These are phyloP conservation scores for Populus hybrid DNA, from an alignment of 441 rosid species.

Conservation along the genomic window DNA sequence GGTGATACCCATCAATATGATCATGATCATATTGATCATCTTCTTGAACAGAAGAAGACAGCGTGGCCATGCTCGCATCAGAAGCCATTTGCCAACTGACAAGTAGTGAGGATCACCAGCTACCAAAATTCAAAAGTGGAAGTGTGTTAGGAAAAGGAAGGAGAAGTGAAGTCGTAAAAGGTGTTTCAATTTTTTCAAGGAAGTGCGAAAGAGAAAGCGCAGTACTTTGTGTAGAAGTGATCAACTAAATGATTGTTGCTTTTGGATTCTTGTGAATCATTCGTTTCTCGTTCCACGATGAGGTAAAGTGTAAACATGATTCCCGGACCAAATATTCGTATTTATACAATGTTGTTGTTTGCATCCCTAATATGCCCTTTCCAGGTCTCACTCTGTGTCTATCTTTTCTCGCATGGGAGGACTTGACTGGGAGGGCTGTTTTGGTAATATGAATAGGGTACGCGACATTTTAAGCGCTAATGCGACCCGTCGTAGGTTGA, in stretches of 20 bases:
- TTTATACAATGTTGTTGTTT: constrained; percentile 17
- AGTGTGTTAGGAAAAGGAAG: background rate
- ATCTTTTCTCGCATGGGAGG: background rate
- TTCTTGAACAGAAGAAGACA: constrained; percentile 31
- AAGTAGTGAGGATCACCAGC: background rate
- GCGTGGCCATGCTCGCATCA: constrained; percentile 32
- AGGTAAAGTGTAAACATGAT: constrained; percentile 19
- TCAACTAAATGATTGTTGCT: constrained; percentile 13
- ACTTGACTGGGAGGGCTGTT: background rate
- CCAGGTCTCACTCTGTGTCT: background rate
- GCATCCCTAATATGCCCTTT: constrained; percentile 8
- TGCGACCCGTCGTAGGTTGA: background rate
- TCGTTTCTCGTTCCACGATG: constrained; percentile 25
- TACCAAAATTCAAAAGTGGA: background rate
- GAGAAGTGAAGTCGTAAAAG: background rate
- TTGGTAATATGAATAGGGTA: background rate
- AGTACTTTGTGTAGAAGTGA: background rate
- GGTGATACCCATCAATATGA: constrained; percentile 29
- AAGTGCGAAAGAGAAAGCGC: background rate
- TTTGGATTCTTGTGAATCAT: constrained; percentile 29
- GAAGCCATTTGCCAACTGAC: constrained; percentile 36
- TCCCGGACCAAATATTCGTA: background rate
- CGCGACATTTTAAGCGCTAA: background rate
- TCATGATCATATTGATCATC: constrained; percentile 30
- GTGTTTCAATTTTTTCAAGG: background rate